These are phyloP conservation scores for Penicillium samsonianum DNA, from an alignment of 495 filamentous ascomycete genomes.

Conservation along the genomic window DNA sequence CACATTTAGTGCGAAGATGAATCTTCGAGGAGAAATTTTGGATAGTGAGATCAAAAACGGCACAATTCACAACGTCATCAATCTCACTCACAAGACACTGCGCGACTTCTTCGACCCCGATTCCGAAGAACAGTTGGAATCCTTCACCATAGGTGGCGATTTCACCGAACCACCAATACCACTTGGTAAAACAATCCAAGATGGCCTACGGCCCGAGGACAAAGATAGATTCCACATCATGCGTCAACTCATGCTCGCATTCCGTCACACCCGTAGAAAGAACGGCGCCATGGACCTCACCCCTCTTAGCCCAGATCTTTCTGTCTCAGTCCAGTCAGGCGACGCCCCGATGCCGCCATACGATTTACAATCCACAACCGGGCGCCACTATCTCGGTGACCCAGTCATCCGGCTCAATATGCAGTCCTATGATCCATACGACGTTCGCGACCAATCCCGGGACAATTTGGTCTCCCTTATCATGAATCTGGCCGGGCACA, in stretches of 20 bases:
- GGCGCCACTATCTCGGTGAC: conserved; percentile 50
- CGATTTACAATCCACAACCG: conserved; percentile 30
- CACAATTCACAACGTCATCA: conserved; percentile 68
- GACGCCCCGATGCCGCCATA: conserved; percentile 27
- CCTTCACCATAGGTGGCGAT: conserved; percentile 46
- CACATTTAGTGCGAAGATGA: conserved; percentile 78
- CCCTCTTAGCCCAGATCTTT: conserved; percentile 14
- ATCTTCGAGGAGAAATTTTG: conserved; percentile 64
- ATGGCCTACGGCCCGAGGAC: conserved; percentile 37
- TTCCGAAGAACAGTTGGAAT: conserved; percentile 3
- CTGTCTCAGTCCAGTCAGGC: conserved; percentile 38
- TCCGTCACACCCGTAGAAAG: conserved; percentile 39
- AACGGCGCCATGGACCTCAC: conserved; percentile 46
- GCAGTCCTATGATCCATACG: conserved; percentile 36
- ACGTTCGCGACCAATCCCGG: conserved; percentile 42
- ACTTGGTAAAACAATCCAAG: conserved; percentile 17
- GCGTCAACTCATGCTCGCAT: conserved; percentile 43
- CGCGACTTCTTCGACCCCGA: conserved; percentile 49
- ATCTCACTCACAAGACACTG: conserved; percentile 64
- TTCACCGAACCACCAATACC: conserved; percentile 13
- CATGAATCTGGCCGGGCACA: conserved; percentile 78
- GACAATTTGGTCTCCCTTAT: conserved; percentile 55
- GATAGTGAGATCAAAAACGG: conserved; percentile 74
- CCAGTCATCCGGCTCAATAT: conserved; percentile 50
- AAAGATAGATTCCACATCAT: conserved; percentile 43